These are phyloP conservation scores for Thelonectria discophora DNA, from an alignment of 2,329 filamentous ascomycete genomes.

Conservation along the genomic window DNA sequence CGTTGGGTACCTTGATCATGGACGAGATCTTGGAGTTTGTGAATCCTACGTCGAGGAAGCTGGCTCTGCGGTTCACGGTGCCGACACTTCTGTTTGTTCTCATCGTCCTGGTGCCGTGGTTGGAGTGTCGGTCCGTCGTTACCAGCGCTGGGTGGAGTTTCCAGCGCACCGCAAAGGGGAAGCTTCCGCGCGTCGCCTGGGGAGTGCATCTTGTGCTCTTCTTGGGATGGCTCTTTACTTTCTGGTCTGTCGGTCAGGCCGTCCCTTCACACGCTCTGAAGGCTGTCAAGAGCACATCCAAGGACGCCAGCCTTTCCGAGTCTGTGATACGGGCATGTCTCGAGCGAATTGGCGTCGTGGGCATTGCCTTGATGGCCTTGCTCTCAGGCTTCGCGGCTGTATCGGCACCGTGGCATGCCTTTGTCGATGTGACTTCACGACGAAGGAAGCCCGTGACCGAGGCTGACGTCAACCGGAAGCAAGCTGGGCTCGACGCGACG, in stretches of 20 bases:
- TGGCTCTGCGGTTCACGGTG: constrained; percentile 75
- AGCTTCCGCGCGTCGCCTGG: constrained; percentile 69
- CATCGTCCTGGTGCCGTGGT: constrained; percentile 77
- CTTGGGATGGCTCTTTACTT: constrained; percentile 72
- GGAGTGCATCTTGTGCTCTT: constrained; percentile 70
- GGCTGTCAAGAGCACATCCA: constrained; percentile 33
- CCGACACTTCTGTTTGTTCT: constrained; percentile 76
- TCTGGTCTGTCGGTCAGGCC: constrained; percentile 78
- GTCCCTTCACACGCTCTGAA: constrained; percentile 57
- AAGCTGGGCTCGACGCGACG: constrained; percentile 80
- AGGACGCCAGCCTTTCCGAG: constrained; percentile 46
- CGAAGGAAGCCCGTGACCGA: constrained; percentile 71
- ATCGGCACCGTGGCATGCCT: constrained; percentile 85
- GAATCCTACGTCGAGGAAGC: constrained; percentile 70
- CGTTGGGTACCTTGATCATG: constrained; percentile 81
- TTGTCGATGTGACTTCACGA: constrained; percentile 67
- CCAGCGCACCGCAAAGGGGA: constrained; percentile 63
- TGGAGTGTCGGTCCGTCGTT: constrained; percentile 77
- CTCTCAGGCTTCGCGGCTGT: constrained; percentile 92
- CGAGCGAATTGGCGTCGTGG: constrained; percentile 82
- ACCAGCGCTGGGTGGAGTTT: constrained; percentile 69
- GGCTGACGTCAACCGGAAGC: constrained; percentile 77
- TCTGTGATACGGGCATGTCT: constrained; percentile 63
- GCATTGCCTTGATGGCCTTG: constrained; percentile 85
- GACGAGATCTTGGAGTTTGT: constrained; percentile 84